Percentiles rank a stretch among this genome's conserved stretches.
These are phyloP conservation scores for Sporormia fimetaria DNA, from an alignment of 495 filamentous ascomycete genomes.

Conservation along the genomic window DNA sequence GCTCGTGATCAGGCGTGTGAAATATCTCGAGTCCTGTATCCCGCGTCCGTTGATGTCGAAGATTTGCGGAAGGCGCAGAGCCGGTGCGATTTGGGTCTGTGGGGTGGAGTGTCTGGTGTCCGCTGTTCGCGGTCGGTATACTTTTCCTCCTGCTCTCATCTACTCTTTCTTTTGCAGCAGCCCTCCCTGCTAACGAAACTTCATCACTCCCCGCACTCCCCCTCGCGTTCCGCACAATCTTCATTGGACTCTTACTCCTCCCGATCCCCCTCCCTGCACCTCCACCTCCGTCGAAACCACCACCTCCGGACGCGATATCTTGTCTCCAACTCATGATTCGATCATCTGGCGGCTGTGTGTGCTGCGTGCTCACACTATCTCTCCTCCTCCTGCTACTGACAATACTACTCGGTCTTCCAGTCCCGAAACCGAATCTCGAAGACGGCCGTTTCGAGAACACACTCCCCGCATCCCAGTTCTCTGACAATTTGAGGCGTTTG, in stretches of 20 bases:
- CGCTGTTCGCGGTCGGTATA: no score
- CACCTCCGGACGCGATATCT: constrained; percentile 50
- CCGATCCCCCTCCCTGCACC: constrained; percentile 35
- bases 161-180: no score
- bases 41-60: no score
- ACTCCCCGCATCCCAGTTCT: constrained; percentile 59
- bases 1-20: no score
- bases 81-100: no score
- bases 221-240: constrained; percentile 19
- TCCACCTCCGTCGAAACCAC: constrained; percentile 38
- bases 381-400: constrained; percentile 47
- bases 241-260: constrained; percentile 14
- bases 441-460: constrained; percentile 64
- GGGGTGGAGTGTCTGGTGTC: no score
- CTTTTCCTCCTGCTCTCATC: no score
- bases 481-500: constrained; percentile 45
- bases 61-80: no score
- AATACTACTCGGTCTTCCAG: constrained; percentile 56
- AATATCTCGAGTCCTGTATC: no score
- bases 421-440: constrained; percentile 30
- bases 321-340: constrained; percentile 90
- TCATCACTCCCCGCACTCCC: constrained; percentile 14
- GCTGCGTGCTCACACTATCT: constrained; percentile 41
- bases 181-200: no score
- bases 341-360: constrained; percentile 54